phyloP scores from a whole-genome alignment of 345 rosid species.

The Citrus maxima region DNA sequence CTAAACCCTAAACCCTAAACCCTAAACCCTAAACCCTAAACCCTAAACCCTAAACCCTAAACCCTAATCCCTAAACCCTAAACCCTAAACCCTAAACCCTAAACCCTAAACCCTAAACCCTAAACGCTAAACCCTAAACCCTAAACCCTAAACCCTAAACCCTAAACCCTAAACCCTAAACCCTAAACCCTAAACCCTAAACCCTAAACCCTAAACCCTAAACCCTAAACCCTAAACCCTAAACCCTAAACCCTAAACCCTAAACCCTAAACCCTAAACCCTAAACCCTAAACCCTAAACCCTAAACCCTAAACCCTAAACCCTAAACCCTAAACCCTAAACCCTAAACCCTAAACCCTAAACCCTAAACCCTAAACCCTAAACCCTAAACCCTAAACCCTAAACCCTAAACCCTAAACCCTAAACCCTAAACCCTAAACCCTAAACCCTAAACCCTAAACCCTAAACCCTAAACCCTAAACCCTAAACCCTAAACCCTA shows the following conservation, averaged over 20 bases:
- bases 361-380: constrained; percentile 15
- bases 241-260: constrained; percentile 19
- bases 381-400: constrained; percentile 14
- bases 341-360: constrained; percentile 24
- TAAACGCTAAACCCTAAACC: constrained; percentile 21
- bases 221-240: constrained; percentile 16
- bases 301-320: constrained; percentile 14
- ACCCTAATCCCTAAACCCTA: constrained; percentile 5
- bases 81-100: constrained; percentile 17
- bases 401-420: constrained; percentile 17
- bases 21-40: constrained; percentile 20
- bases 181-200: constrained; percentile 28
- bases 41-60: constrained; percentile 5
- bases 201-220: constrained; percentile 19
- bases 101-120: constrained; percentile 25
- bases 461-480: constrained; percentile 17
- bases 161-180: constrained; percentile 29
- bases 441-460: constrained; percentile 29
- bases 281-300: constrained; percentile 16
- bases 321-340: constrained; percentile 18
- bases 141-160: constrained; percentile 25
- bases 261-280: constrained; percentile 22
- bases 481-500: constrained; percentile 8
- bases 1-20: constrained; percentile 25
- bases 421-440: constrained; percentile 21